A percentile compares a stretch with the other conserved stretches of the same genome.
Evolutionary conservation across 139 green algal species (phyloP).

Genomic region (Asterochloris sp.): DNA sequence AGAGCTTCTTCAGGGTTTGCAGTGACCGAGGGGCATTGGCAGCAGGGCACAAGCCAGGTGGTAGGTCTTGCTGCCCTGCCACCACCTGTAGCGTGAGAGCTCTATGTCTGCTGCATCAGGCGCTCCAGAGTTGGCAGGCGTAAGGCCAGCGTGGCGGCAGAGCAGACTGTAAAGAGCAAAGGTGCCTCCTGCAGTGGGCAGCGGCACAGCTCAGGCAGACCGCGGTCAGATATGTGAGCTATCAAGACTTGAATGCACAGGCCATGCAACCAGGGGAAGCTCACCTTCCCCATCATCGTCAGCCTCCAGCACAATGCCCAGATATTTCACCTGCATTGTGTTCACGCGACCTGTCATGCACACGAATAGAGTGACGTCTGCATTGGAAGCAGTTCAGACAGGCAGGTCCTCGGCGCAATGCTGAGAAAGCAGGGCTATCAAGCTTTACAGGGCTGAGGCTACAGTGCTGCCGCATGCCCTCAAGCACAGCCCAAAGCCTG

Average conservation of each 20-base stretch:
- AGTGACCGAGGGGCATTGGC: too few relatives aligned
- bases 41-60: too few relatives aligned
- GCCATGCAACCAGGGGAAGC: neutral
- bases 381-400: too few relatives aligned
- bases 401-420: too few relatives aligned
- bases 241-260: neutral
- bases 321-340: neutral
- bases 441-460: too few relatives aligned
- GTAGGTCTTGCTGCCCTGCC: neutral
- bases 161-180: slow-evolving; percentile 75
- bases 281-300: slow-evolving; percentile 71
- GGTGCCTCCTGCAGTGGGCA: slow-evolving; percentile 52
- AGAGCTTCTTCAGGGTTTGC: too few relatives aligned
- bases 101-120: neutral
- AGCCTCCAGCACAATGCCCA: slow-evolving; percentile 51
- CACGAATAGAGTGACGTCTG: too few relatives aligned
- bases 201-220: neutral
- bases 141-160: slow-evolving; percentile 15
- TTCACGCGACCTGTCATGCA: too few relatives aligned
- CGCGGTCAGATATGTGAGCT: too few relatives aligned
- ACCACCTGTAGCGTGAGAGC: slow-evolving; percentile 5
- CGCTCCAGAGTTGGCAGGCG: neutral
- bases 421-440: too few relatives aligned
- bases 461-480: too few relatives aligned
- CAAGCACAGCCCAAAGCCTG: too few relatives aligned